Evolutionary conservation across 2,329 filamentous ascomycete genomes (phyloP).

Genomic region (Immersiporthe knoxdaviesiana): DNA sequence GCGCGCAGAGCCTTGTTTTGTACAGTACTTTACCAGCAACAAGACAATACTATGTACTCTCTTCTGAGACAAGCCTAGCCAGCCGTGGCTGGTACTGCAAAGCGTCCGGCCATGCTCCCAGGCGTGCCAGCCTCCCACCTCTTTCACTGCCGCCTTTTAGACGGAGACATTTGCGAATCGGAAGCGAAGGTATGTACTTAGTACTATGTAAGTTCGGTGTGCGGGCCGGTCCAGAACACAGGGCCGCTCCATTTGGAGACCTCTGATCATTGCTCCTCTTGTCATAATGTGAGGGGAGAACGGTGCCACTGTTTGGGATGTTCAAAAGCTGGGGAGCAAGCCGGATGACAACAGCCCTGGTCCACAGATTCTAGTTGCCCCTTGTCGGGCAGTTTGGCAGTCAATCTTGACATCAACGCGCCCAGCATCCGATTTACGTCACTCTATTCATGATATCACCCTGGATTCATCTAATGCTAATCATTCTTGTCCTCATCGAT

Average conservation of each 20-base stretch:
- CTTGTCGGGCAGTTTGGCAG: not conserved
- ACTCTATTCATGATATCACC: slow-evolving; percentile 1
- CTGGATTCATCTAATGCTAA: not conserved
- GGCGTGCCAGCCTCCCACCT: not conserved
- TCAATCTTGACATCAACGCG: not conserved
- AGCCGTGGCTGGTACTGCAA: not conserved
- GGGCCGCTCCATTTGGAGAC: not conserved
- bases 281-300: slow-evolving; percentile 18
- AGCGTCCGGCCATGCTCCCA: no score
- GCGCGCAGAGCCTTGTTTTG: not conserved
- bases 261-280: slow-evolving; percentile 24
- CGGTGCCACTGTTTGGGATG: slow-evolving; percentile 5
- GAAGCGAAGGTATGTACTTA: no score
- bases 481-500: not conserved
- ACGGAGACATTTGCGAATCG: not conserved
- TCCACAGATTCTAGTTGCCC: slow-evolving; percentile 7
- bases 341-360: not conserved
- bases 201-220: not conserved
- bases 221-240: slow-evolving; percentile 14
- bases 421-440: slow-evolving; percentile 13
- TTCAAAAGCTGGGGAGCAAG: not conserved
- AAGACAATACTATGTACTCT: not conserved
- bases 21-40: no score
- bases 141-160: not conserved
- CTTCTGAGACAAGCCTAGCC: not conserved